Evolutionary conservation across 371 early-diverging fungal species (phyloP).

Genomic region (Apophysomyces trapeziformis): DNA sequence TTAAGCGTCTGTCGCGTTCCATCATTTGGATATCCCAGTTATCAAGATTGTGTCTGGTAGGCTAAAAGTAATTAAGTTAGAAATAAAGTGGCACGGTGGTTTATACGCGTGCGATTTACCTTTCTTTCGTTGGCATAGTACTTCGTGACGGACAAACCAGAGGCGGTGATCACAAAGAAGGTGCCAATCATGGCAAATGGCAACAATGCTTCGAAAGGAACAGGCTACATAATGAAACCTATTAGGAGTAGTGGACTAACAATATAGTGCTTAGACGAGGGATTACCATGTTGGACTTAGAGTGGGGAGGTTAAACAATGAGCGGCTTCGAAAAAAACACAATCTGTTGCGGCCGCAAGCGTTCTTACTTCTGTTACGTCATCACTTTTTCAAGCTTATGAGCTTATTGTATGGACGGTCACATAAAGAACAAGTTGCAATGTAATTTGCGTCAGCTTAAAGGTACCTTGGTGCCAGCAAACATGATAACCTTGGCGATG

Average conservation of each 20-base stretch:
- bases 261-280: not conserved
- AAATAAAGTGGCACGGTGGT: not conserved
- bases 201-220: conserved; percentile 55
- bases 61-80: conserved; percentile 15
- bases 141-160: conserved; percentile 42
- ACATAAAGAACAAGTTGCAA: too few relatives aligned
- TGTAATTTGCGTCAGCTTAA: too few relatives aligned
- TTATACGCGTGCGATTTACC: conserved; percentile 21
- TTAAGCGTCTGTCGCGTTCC: conserved; percentile 60
- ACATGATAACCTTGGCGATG: too few relatives aligned
- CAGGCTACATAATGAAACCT: conserved; percentile 35
- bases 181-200: conserved; percentile 53
- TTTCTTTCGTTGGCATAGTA: conserved; percentile 50
- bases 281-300: conserved; percentile 4
- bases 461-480: too few relatives aligned
- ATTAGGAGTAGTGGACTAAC: not conserved
- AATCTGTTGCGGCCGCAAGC: not conserved
- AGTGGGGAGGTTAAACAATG: conserved; percentile 5
- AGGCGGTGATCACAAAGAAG: conserved; percentile 43
- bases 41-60: conserved; percentile 45
- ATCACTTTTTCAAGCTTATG: too few relatives aligned
- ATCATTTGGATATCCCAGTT: conserved; percentile 58
- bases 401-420: too few relatives aligned
- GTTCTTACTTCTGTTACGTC: too few relatives aligned
- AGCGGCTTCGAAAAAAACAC: not conserved